Conservation (phyloP, 1,284 basidiomycete genomes). For the Coniferiporia weirii region DNA sequence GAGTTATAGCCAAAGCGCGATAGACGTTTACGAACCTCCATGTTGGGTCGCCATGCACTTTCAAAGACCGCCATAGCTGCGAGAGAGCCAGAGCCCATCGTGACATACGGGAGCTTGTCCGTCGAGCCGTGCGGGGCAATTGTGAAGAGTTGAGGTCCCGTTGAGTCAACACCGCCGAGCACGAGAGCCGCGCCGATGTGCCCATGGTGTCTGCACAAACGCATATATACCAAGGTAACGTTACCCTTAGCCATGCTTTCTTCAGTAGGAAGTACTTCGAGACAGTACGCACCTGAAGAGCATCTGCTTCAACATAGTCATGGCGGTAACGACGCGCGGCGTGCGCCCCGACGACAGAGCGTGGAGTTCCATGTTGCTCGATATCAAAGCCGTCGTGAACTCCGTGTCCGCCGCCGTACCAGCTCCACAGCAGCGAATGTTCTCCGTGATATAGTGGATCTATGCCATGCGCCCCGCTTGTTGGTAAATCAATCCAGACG, state of each 20-base stretch:
- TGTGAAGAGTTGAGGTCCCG: constrained; percentile 94
- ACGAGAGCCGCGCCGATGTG: constrained; percentile 95
- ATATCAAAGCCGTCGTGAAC: constrained; percentile 90
- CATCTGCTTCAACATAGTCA: constrained; percentile 96
- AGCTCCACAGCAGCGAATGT: constrained; percentile 96
- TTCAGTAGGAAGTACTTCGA: background rate
- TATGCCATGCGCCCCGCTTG: constrained; percentile 28
- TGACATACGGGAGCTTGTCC: constrained; percentile 98
- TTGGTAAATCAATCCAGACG: background rate
- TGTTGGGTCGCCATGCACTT: constrained; percentile 75
- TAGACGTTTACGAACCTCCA: constrained; percentile 50
- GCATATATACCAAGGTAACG: background rate
- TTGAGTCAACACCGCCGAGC: constrained; percentile 92
- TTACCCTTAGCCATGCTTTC: background rate
- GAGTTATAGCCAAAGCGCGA: background rate
- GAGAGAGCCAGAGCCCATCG: constrained; percentile 95
- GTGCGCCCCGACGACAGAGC: constrained; percentile 80
- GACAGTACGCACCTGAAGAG: constrained; percentile 58
- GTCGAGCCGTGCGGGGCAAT: constrained; percentile 97
- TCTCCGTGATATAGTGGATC: constrained; percentile 96
- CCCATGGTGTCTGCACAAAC: constrained; percentile 74
- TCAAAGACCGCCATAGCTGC: constrained; percentile 99
- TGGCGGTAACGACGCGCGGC: constrained; percentile 90
- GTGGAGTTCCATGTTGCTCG: constrained; percentile 90
- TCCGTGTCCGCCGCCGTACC: constrained; percentile 98